Evolutionary conservation across 2,329 filamentous ascomycete genomes (phyloP).

Genomic region (Aspergillus udagawae): DNA sequence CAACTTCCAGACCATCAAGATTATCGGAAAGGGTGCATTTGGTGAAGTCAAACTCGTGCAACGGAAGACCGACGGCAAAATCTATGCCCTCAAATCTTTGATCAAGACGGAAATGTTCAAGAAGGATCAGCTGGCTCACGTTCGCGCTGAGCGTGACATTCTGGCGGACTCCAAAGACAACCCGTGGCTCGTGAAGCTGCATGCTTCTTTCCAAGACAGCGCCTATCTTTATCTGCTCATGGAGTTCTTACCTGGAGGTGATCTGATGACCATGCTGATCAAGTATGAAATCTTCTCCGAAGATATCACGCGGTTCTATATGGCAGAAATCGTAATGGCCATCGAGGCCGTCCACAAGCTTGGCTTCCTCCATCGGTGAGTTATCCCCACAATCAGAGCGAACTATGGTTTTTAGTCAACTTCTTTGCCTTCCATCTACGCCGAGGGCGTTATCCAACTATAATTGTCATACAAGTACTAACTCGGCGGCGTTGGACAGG

Average conservation of each 20-base stretch:
- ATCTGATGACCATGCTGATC: slow-evolving; percentile 99
- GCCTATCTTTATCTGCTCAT: slow-evolving; percentile 99
- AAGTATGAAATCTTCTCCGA: slow-evolving; percentile 99
- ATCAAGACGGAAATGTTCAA: slow-evolving; percentile 99
- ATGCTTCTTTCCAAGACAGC: slow-evolving; percentile 93
- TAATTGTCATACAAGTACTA: slow-evolving; percentile 14
- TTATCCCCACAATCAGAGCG: slow-evolving; percentile 10
- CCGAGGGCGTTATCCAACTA: background rate
- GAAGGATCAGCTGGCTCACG: slow-evolving; percentile 95
- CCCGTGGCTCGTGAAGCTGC: slow-evolving; percentile 97
- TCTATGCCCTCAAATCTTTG: slow-evolving; percentile 96
- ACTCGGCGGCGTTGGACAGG: slow-evolving; percentile 44
- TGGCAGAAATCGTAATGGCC: slow-evolving; percentile 96
- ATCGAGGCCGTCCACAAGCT: slow-evolving; percentile 98
- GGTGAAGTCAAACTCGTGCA: slow-evolving; percentile 97
- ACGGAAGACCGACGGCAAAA: slow-evolving; percentile 92
- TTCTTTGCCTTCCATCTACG: background rate
- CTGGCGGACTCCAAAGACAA: slow-evolving; percentile 94
- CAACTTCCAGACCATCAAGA: slow-evolving; percentile 95
- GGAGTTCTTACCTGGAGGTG: slow-evolving; percentile 97
- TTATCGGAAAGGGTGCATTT: slow-evolving; percentile 98
- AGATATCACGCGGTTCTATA: slow-evolving; percentile 98
- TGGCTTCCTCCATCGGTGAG: slow-evolving; percentile 95
- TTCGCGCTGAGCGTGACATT: slow-evolving; percentile 95
- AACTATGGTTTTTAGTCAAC: background rate